A percentile compares a stretch with the other conserved stretches of the same genome.
phyloP scores from a whole-genome alignment of 345 rosid species.

The Populus deltoides region DNA sequence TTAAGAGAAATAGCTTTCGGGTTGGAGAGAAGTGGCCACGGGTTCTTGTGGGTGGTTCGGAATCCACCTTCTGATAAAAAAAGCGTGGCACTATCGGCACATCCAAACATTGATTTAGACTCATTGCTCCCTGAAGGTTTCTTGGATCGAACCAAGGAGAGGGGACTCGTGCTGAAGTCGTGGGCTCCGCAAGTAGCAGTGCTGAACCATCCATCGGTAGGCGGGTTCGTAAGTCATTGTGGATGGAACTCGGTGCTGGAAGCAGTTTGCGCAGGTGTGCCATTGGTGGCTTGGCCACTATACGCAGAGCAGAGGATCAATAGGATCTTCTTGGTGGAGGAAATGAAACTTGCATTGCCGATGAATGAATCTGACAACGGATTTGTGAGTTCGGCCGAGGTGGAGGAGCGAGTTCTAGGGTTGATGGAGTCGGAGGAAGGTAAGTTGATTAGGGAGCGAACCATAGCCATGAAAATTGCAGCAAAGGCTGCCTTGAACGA shows the following conservation, averaged over 20 bases:
- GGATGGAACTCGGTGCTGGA: constrained; percentile 72
- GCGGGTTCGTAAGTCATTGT: constrained; percentile 64
- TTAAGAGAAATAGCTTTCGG: constrained; percentile 47
- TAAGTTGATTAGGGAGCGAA: constrained; percentile 13
- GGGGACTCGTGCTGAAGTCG: constrained; percentile 47
- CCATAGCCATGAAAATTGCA: constrained; percentile 5
- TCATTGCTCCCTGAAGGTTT: constrained; percentile 35
- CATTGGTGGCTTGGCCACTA: constrained; percentile 49
- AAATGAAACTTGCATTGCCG: constrained; percentile 46
- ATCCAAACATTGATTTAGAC: constrained; percentile 18
- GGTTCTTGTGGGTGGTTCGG: constrained; percentile 52
- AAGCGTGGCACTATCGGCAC: constrained; percentile 6
- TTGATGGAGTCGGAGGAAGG: constrained; percentile 32
- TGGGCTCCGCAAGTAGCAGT: constrained; percentile 65
- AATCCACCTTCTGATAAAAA: constrained; percentile 26
- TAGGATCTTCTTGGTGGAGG: constrained; percentile 45
- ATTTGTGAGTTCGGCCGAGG: constrained; percentile 27
- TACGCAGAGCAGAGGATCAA: constrained; percentile 45
- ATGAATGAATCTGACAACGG: constrained; percentile 40
- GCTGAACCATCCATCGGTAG: constrained; percentile 40
- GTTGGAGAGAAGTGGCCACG: constrained; percentile 39
- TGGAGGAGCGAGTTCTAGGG: constrained; percentile 35
- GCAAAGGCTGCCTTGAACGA: constrained; percentile 13
- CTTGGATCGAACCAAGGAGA: constrained; percentile 29
- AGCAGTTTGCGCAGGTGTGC: constrained; percentile 46